Conservation (phyloP, 164 flowering plant genomes). For the Vitis amurensis region DNA sequence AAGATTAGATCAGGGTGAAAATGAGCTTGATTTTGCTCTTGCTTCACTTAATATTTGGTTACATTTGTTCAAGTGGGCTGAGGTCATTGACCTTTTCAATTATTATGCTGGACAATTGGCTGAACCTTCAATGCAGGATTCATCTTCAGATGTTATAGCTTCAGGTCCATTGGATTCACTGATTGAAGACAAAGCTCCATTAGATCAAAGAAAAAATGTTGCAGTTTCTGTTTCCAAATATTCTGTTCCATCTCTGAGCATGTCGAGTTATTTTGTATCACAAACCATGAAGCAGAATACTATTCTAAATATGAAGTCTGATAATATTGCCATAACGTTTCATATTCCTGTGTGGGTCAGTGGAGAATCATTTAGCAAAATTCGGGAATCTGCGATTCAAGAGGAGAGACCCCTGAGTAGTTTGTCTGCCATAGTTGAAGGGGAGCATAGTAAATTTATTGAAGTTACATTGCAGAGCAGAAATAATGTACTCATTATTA, state of each 20-base stretch:
- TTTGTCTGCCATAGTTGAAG: conserved; percentile 16
- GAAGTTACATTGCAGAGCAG: conserved; percentile 40
- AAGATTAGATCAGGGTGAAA: conserved; percentile 24
- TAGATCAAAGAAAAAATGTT: conserved; percentile 12
- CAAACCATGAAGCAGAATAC: conserved; percentile 13
- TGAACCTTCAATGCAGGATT: conserved; percentile 9
- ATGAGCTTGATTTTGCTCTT: conserved; percentile 41
- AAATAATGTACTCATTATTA: conserved; percentile 39
- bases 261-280: conserved; percentile 14
- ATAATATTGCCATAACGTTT: conserved; percentile 42
- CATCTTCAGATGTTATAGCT: conserved; percentile 19
- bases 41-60: conserved; percentile 74
- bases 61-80: conserved; percentile 59
- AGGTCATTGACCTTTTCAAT: conserved; percentile 38
- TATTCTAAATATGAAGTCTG: conserved; percentile 39
- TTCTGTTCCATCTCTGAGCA: conserved; percentile 11
- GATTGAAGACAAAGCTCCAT: no score
- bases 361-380: conserved; percentile 14
- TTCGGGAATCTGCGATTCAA: conserved; percentile 16
- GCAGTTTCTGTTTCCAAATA: conserved; percentile 6
- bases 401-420: conserved; percentile 15
- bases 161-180: no score
- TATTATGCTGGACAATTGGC: conserved; percentile 24
- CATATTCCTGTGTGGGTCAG: conserved; percentile 51
- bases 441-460: conserved; percentile 35